Percentiles rank a stretch among this genome's conserved stretches.
Conservation (phyloP, 1,284 basidiomycete species). For the Papiliotrema nemorosa region DNA sequence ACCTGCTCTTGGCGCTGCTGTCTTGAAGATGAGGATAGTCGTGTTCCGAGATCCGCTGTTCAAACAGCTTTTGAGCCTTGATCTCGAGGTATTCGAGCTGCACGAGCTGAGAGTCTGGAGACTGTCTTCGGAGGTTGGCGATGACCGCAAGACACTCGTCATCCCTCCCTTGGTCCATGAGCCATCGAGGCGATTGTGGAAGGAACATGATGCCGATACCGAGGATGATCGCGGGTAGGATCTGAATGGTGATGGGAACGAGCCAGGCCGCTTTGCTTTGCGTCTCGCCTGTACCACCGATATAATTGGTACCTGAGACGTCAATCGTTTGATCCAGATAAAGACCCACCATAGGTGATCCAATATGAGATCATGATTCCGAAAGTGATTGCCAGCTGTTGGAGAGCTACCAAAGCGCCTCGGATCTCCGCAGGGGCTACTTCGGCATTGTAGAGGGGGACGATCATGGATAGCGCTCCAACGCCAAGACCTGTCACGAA, state of each 20-base stretch:
- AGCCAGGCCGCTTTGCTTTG: conserved; percentile 21
- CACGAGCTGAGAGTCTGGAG: conserved; percentile 61
- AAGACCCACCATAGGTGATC: conserved; percentile 54
- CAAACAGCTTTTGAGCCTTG: conserved; percentile 65
- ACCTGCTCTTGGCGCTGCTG: conserved; percentile 2
- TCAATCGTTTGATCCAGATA: neutral
- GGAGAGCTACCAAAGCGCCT: conserved; percentile 68
- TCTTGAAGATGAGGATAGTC: conserved; percentile 4
- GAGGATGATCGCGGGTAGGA: conserved; percentile 54
- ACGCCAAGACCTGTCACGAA: conserved; percentile 49
- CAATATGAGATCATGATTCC: conserved; percentile 73
- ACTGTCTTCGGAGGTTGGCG: conserved; percentile 57
- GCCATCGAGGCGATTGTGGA: conserved; percentile 57
- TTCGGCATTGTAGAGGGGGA: conserved; percentile 56
- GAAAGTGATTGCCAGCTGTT: conserved; percentile 69
- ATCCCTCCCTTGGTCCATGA: conserved; percentile 62
- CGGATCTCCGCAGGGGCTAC: conserved; percentile 70
- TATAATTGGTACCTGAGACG: conserved; percentile 54
- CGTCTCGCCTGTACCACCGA: conserved; percentile 47
- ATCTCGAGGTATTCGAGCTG: conserved; percentile 76
- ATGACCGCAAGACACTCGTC: conserved; percentile 57
- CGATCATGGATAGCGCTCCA: conserved; percentile 67
- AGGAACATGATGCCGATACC: conserved; percentile 39
- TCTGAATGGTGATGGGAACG: conserved; percentile 68
- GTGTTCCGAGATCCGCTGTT: conserved; percentile 27